Percentiles rank a stretch among this genome's conserved stretches.
These are phyloP conservation scores for Acanthamoeba healyi DNA, from an alignment of 208 protist genomes.

Conservation along the genomic window DNA sequence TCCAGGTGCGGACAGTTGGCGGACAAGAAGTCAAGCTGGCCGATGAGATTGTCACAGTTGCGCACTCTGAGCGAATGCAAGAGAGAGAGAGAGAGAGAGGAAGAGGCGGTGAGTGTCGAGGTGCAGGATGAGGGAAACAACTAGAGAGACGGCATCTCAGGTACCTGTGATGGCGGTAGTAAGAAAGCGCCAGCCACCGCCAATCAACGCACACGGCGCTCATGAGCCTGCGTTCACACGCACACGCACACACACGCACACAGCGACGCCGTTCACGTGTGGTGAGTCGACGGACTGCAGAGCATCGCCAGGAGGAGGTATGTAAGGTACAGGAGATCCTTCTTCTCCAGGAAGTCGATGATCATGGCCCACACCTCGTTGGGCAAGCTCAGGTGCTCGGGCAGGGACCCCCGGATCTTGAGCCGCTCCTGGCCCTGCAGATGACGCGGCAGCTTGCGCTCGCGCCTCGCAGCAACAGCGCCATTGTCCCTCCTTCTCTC, in stretches of 20 bases:
- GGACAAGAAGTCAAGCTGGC: conserved; percentile 17
- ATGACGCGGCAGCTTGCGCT: neutral
- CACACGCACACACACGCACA: no score
- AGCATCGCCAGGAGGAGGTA: no score
- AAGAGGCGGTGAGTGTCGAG: neutral
- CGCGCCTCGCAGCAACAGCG: neutral
- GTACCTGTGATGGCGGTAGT: conserved; percentile 27
- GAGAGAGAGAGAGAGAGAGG: neutral
- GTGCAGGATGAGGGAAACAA: no score
- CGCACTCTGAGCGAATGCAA: neutral
- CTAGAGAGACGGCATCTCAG: no score
- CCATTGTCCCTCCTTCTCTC: neutral
- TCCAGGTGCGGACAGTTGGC: conserved; percentile 6
- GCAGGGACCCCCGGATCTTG: conserved; percentile 4
- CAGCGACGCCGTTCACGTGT: no score
- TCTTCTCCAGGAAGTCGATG: conserved; percentile 22
- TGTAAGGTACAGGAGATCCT: conserved; percentile 27
- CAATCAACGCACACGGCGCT: neutral
- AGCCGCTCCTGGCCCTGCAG: neutral
- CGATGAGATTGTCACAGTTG: conserved; percentile 5
- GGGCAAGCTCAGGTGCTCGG: neutral
- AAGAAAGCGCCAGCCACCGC: conserved; percentile 23
- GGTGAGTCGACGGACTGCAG: no score
- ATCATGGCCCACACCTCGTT: conserved; percentile 54
- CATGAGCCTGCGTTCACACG: neutral